phyloP scores from a whole-genome alignment of 208 protist species.

The Naegleria gruberi region DNA sequence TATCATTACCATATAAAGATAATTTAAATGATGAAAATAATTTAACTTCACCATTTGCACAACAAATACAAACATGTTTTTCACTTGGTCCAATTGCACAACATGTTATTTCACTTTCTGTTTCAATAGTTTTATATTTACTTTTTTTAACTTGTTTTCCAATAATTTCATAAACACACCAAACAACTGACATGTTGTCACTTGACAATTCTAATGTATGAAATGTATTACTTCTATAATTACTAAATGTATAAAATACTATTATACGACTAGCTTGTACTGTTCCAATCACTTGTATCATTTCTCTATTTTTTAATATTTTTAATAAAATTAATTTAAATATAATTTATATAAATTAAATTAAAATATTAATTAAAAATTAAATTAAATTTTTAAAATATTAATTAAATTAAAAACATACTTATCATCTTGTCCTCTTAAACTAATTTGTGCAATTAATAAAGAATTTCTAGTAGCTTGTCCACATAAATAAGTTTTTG shows the following conservation, averaged over 20 bases:
- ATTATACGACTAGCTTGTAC: neutral
- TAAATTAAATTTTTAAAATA: too few species aligned
- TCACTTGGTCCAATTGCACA: neutral
- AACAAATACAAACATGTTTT: neutral
- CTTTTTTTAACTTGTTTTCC: neutral
- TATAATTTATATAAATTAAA: too few species aligned
- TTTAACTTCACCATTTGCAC: neutral
- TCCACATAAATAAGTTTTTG: neutral
- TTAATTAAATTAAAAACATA: neutral
- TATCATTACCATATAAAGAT: neutral
- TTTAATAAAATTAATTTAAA: too few species aligned
- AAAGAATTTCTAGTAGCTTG: neutral
- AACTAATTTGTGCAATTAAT: neutral
- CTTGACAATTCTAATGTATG: neutral
- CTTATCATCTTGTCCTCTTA: neutral
- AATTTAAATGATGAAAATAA: neutral
- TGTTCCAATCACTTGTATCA: neutral
- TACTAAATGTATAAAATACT: neutral
- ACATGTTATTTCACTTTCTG: neutral
- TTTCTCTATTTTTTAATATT: neutral
- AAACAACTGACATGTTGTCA: neutral
- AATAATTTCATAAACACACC: neutral
- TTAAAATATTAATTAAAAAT: too few species aligned
- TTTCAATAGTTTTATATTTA: neutral
- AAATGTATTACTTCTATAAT: neutral